Evolutionary conservation across 1,139 yeast species (phyloP), one percentile per base, ranked within the genome.

Genomic region (Candida sanyaensis): DNA sequence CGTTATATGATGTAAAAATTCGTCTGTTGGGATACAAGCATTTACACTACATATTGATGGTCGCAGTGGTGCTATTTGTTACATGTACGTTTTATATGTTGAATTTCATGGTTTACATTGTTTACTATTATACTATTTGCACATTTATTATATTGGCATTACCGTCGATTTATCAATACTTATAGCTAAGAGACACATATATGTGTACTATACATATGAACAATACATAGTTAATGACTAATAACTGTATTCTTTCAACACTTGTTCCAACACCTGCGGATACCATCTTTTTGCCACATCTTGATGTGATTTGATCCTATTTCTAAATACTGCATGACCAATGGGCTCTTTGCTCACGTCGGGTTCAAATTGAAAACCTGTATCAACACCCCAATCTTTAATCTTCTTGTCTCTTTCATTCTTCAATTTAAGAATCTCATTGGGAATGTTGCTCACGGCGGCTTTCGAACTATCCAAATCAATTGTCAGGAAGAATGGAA

Each of bases 201-300:
- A 24, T 10, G 21, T 17, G 21, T 17, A 17, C 21, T 17, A 3
- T 17, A 17, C 3, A 17, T 17, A 17, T 3, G 21, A 17, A 17
- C 21, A 17, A 17, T 17, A 17, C 21, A 17, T 17, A 17, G 21
- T 8, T 8, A 6, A 26, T 26, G 9, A 24, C 37, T 43, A 43
- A 37, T 44, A 45, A 4, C 47, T 33, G 38, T 55, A 55, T 40
- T 55, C 59, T 44, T 48, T 51, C 29, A 62, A 53, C 2, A 73
- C 77, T 44, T 71, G 68, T 44, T 62, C 57, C 52, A 66, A 68
- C 2, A 79, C 62, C 6, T 77, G 76, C 1, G 88, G 86, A 56
- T 84, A 84, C 86, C 86, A 84, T 48, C 66, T 71, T 28, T 71
- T 72, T 6, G 86, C 86, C 37, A 84, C 90, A 57, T 84, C 88